Evolutionary conservation across 352 stramenopile genomes (phyloP).

Genomic region (Pythium aquatile): DNA sequence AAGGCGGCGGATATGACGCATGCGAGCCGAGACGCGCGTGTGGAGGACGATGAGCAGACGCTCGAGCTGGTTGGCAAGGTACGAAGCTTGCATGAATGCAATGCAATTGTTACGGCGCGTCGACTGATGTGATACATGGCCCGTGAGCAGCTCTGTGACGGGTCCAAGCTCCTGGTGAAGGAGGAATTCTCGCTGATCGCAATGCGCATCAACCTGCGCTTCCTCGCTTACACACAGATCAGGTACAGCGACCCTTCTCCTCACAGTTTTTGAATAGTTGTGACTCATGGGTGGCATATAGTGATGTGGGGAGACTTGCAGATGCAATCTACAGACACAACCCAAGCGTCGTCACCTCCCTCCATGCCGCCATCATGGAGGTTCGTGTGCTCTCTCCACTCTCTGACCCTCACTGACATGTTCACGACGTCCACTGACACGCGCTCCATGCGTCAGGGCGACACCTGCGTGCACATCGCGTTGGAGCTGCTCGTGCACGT

Average conservation of each 20-base stretch:
- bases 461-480: constrained; percentile 20
- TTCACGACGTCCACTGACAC: background rate
- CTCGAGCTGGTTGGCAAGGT: background rate
- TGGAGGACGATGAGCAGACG: background rate
- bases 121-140: background rate
- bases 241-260: constrained; percentile 2
- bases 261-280: background rate
- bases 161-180: constrained; percentile 11
- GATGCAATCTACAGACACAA: constrained; percentile 8
- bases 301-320: constrained; percentile 10
- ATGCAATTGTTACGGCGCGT: background rate
- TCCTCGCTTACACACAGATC: constrained; percentile 5
- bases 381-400: background rate
- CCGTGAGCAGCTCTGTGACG: constrained; percentile 13
- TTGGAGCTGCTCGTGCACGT: constrained; percentile 23
- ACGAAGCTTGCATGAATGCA: background rate
- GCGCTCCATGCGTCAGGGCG: constrained; percentile 8
- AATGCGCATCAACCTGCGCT: constrained; percentile 19
- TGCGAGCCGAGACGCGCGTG: background rate
- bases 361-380: constrained; percentile 22
- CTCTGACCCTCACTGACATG: background rate
- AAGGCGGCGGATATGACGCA: background rate
- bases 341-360: background rate
- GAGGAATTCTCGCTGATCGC: constrained; percentile 22
- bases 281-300: background rate